phyloP scores from a whole-genome alignment of 208 protist genomes.

The Leishmania martiniquensis region DNA sequence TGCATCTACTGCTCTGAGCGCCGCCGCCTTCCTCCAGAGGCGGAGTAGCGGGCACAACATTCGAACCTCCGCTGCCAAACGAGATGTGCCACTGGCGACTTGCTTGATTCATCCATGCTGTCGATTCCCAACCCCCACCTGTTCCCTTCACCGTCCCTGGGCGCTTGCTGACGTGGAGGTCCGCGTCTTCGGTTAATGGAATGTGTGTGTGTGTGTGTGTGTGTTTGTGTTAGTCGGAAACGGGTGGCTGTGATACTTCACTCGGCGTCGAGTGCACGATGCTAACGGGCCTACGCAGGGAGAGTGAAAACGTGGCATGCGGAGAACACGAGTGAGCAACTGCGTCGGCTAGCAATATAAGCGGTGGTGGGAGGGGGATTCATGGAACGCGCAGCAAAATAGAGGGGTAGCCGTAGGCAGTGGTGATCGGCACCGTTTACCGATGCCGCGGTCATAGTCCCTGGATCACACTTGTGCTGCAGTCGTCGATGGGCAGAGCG shows the following conservation, averaged over 20 bases:
- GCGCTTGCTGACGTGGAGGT: neutral
- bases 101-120: neutral
- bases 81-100: neutral
- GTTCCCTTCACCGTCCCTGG: neutral
- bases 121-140: neutral
- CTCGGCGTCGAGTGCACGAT: neutral
- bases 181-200: neutral
- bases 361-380: neutral
- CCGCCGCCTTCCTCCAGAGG: constrained; percentile 15
- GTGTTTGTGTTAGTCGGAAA: no score
- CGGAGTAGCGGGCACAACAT: neutral
- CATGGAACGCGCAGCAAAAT: neutral
- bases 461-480: neutral
- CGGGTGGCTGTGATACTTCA: neutral
- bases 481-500: neutral
- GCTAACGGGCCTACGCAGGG: neutral
- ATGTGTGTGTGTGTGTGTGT: neutral
- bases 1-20: constrained; percentile 53
- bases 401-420: no score
- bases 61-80: neutral
- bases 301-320: neutral
- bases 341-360: neutral
- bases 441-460: neutral
- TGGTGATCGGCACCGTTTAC: no score
- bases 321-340: neutral